Conservation (phyloP, 805 yeast species). For the Candida tibetensis region DNA sequence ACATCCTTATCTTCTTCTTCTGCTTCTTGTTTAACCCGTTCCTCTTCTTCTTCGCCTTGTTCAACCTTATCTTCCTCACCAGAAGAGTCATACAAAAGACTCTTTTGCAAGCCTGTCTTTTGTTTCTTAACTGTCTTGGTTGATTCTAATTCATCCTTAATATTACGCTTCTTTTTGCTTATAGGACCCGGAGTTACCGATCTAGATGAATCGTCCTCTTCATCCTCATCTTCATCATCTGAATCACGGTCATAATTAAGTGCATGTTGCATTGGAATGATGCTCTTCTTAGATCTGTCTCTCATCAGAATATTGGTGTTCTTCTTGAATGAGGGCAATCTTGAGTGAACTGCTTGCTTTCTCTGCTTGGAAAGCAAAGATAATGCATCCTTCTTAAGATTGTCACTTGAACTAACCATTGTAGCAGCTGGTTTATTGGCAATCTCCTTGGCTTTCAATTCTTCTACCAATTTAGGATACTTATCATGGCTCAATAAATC, state of each 20-base stretch:
- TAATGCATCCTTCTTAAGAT: constrained; percentile 25
- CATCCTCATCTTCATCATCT: constrained; percentile 34
- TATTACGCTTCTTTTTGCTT: constrained; percentile 10
- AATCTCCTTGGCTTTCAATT: constrained; percentile 30
- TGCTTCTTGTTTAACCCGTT: constrained; percentile 17
- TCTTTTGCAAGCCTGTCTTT: constrained; percentile 22
- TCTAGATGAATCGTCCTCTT: constrained; percentile 32
- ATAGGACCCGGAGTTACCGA: constrained; percentile 33
- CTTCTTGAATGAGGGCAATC: constrained; percentile 36
- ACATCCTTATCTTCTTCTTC: constrained; percentile 18
- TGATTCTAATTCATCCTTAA: constrained; percentile 13
- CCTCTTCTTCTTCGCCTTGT: constrained; percentile 20
- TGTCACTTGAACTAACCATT: constrained; percentile 7
- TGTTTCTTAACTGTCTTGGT: too few species aligned
- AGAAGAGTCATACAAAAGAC: constrained; percentile 38
- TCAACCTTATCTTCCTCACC: constrained; percentile 28
- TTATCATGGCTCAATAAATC: constrained; percentile 57
- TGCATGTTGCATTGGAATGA: constrained; percentile 55
- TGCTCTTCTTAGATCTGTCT: constrained; percentile 20
- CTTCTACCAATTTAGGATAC: constrained; percentile 48
- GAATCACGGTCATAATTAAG: constrained; percentile 41
- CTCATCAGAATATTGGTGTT: constrained; percentile 11
- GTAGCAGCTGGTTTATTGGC: constrained; percentile 13
- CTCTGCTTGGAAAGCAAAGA: constrained; percentile 23
- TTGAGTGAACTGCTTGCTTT: constrained; percentile 11